phyloP scores from a whole-genome alignment of 345 rosid species.

The Microthlaspi erraticum region DNA sequence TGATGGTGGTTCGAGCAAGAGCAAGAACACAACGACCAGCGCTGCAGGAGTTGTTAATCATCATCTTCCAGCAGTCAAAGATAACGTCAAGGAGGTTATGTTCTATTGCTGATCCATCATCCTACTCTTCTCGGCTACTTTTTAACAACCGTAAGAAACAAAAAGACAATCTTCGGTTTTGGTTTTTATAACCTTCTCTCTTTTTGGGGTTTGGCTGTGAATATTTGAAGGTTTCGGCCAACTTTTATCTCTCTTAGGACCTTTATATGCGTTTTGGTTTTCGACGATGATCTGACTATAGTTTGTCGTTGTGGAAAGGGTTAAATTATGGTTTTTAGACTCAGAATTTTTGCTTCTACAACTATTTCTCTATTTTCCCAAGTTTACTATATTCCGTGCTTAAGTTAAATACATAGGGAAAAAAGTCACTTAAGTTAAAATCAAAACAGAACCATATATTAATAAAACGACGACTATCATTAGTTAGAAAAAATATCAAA shows the following conservation, averaged over 20 bases:
- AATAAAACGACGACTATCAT: too few relatives aligned
- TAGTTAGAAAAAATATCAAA: too few relatives aligned
- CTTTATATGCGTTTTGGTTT: too few relatives aligned
- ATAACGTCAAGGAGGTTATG: slow-evolving; percentile 64
- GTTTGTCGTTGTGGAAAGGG: too few relatives aligned
- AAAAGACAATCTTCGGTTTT: neutral
- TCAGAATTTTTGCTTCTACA: neutral
- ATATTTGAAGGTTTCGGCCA: slow-evolving; percentile 14
- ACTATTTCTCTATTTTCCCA: too few relatives aligned
- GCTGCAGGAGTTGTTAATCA: neutral
- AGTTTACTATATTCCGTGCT: too few relatives aligned
- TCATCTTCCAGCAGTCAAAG: slow-evolving; percentile 54
- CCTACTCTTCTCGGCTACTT: neutral
- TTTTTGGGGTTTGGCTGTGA: slow-evolving; percentile 18
- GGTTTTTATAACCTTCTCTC: neutral
- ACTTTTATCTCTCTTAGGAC: too few relatives aligned
- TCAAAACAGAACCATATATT: too few relatives aligned
- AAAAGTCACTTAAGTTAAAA: too few relatives aligned
- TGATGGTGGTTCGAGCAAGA: slow-evolving; percentile 40
- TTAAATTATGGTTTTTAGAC: too few relatives aligned
- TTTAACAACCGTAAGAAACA: neutral
- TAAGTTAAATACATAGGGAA: too few relatives aligned
- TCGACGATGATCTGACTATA: too few relatives aligned
- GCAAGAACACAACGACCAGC: neutral
- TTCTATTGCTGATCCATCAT: slow-evolving; percentile 54